These are phyloP conservation scores for Sporothrix pallida DNA, from an alignment of 2,329 filamentous ascomycete genomes.

Conservation along the genomic window DNA sequence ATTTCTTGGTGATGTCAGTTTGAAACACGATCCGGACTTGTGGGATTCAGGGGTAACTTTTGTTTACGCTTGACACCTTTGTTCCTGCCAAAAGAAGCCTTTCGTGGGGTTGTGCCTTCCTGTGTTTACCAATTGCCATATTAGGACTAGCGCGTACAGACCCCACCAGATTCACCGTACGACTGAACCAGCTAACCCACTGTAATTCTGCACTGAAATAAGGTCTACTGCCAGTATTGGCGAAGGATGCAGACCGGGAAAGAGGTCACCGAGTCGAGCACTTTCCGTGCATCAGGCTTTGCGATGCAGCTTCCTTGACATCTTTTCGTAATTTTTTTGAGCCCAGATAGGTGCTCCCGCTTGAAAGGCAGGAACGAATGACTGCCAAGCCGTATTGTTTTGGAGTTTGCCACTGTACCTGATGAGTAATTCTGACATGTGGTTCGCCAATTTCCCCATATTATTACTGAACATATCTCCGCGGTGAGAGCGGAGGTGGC, in stretches of 20 bases:
- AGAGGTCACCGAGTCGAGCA: neutral
- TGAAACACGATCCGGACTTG: no score
- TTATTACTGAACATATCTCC: neutral
- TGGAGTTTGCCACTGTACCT: slow-evolving; percentile 14
- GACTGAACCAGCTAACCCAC: neutral
- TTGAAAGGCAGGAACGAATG: neutral
- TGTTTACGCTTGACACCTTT: neutral
- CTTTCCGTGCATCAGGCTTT: no score
- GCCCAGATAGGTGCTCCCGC: neutral
- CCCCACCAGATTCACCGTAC: slow-evolving; percentile 23
- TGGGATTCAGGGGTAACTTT: neutral
- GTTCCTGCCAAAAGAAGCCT: slow-evolving; percentile 3
- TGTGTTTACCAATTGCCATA: slow-evolving; percentile 36
- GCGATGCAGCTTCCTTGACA: neutral
- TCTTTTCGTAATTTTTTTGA: neutral
- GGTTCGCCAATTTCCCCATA: neutral
- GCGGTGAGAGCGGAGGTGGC: slow-evolving; percentile 23
- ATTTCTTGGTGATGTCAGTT: neutral
- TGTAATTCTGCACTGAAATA: neutral
- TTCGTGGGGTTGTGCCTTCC: slow-evolving; percentile 34
- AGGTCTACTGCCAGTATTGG: neutral
- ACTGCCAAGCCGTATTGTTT: neutral
- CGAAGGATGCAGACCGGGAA: slow-evolving; percentile 13
- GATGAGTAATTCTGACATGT: slow-evolving; percentile 32
- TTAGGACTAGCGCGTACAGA: slow-evolving; percentile 16